Evolutionary conservation across 768 basidiomycete species (phyloP), one percentile per base, ranked within the genome.

Genomic region (Rhizopogon vesiculosus): DNA sequence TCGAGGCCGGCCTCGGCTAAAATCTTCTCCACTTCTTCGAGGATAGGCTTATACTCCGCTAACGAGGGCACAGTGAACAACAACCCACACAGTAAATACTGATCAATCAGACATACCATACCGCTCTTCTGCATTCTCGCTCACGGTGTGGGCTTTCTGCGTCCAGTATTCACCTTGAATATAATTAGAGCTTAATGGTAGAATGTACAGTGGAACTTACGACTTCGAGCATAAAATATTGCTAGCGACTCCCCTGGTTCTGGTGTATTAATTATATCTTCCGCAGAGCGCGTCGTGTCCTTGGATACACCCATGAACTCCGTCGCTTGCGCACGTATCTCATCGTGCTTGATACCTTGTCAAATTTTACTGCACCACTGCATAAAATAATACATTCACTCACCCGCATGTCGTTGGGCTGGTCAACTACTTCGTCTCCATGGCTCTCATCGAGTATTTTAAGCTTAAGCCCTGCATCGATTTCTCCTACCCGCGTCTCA

Each of bases 161-260:
- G 87, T 78, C 93, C 93, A 95, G 64, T 86, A 85, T 61, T 89
- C 86, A 13, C 86, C 87, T 89, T 52, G n/a, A 19, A 2, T 35
- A 29, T 13, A 38, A 40, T 31, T 15, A 39, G 39, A 1, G 5
- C 15, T n/a, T 5, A 35, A 33, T 12, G 2, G 13, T 60, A 33
- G 55, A 39, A 25, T 39, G 29, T 31, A n/a, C 0, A 12, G 8
- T 2, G 39, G 7, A 19, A 76, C 87, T 61, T 66, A 87, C 90
- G 82, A 16, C 88, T 85, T 7, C 92, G 83, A 5, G 87, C 83
- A 62, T 93, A 95, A 67, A 95, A 95, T 69, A 79, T 77, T 0
- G 91, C 86, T 7, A 94, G 71, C 0, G 88, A 89, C 68, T 96
- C 93, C 10, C 91, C 91, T 0, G 91, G 91, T 3, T 87, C 74